Base-by-base conservation (phyloP, 2,329 filamentous ascomycete genomes). In the Zelopaecilomyces penicillatus region DNA sequence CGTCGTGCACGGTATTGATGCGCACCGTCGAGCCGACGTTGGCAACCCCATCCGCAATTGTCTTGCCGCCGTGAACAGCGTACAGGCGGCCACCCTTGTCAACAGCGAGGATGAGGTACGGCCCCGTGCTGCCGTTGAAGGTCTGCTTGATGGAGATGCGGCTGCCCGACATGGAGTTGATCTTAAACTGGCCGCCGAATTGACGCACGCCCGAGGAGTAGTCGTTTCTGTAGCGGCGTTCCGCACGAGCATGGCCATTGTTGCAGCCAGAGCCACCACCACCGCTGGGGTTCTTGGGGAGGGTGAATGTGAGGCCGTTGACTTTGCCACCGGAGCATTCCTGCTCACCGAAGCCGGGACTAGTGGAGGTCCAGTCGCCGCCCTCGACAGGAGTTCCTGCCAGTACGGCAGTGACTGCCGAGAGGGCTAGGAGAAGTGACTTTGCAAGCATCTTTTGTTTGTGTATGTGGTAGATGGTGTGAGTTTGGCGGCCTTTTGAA, bases 1-100 rank as follows among this genome's bases (percentile, higher is more conserved):
- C 45, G 28, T 57, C 44, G 46, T 56, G 55, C 12, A 57, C 54
- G 5, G 52, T 56, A 43, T 57, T 54, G 45, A 57, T 52, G 41
- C 49, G 50, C 5, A 56, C 52, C 30, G 40, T 50, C 4, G 39
- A 9, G 19, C 53, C 52, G 4, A 55, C 47, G 12, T 37, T 50
- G 37, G 50, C 55, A 5, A 51, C 43, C 26, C 49, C 47, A 1
- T 43, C 34, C n/a, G 48, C 54, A 30, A 56, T 43, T n/a, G 45
- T 47, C 35, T 45, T 36, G 12, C 50, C 53, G 31, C 48, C 54
- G 46, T 54, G 47, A 27, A 53, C 53, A 40, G 40, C 53, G 48
- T 55, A 56, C 8, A 57, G 44, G 5, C 45, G 32, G 3, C 52
- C 53, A 36, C 42, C 45, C 10, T 43, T 39, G 30, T 52, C 43